Conservation (phyloP, 176 grass and related monocot species). For the Triticum dicoccoides region DNA sequence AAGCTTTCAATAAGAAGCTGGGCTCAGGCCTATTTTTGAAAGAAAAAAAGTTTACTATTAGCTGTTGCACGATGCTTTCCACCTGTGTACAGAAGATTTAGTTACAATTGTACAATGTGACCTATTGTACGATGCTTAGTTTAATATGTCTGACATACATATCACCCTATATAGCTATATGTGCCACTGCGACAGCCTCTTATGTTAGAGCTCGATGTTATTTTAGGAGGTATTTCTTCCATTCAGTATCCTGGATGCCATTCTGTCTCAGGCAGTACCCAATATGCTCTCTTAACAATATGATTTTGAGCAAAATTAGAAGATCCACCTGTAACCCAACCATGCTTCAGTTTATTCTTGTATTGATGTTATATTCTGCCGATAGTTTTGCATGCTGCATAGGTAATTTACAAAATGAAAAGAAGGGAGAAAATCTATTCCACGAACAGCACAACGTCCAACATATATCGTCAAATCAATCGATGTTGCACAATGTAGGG, state of each 20-base stretch:
- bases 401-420: background rate
- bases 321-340: background rate
- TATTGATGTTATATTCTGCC: background rate
- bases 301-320: background rate
- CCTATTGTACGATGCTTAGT: background rate
- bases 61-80: background rate
- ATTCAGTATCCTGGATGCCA: background rate
- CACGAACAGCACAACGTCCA: background rate
- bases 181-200: background rate
- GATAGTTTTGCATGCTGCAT: constrained; percentile 9
- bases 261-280: background rate
- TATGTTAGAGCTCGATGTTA: background rate
- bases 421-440: background rate
- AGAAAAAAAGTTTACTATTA: constrained; percentile 7
- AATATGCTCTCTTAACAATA: background rate
- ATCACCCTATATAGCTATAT: background rate
- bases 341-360: background rate
- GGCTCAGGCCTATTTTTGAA: background rate
- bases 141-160: background rate
- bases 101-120: background rate
- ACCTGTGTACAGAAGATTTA: background rate
- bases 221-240: constrained; percentile 8
- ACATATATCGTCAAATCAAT: background rate
- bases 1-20: background rate
- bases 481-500: background rate